Percentiles rank a stretch among this genome's conserved stretches.
Conservation (phyloP, 306 rosid species). For the Cucurbita maxima region DNA sequence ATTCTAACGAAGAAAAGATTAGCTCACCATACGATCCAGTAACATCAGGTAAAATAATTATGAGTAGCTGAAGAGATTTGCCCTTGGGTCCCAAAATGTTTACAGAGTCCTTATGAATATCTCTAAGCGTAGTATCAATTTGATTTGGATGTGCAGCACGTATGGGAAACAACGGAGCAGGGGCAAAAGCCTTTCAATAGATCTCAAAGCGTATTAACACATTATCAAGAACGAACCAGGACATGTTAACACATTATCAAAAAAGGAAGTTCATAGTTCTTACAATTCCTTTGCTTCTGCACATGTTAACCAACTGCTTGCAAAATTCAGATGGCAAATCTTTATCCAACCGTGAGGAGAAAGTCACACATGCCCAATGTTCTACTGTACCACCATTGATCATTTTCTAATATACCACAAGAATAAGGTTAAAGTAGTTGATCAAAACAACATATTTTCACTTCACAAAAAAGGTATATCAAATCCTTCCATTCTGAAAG, state of each 20-base stretch:
- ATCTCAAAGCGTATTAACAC: background rate
- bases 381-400: slow-evolving; percentile 37
- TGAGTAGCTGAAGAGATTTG: slow-evolving; percentile 31
- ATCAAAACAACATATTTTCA: background rate
- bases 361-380: slow-evolving; percentile 40
- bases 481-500: background rate
- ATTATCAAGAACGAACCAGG: background rate
- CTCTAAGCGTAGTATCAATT: slow-evolving; percentile 24
- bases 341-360: slow-evolving; percentile 12
- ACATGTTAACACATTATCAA: background rate
- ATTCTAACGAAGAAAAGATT: background rate
- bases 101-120: slow-evolving; percentile 19
- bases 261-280: background rate
- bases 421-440: background rate
- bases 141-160: background rate
- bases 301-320: slow-evolving; percentile 23
- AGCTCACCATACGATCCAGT: slow-evolving; percentile 51
- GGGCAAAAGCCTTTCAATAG: slow-evolving; percentile 22
- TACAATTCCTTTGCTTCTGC: slow-evolving; percentile 66
- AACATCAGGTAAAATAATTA: slow-evolving; percentile 55
- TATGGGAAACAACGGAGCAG: slow-evolving; percentile 23
- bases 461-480: background rate
- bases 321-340: slow-evolving; percentile 18
- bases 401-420: slow-evolving; percentile 41
- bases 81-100: background rate